Percentiles rank a stretch among this genome's conserved stretches.
Evolutionary conservation across 2,329 filamentous ascomycete species (phyloP).

Genomic region (Massarina eburnea): DNA sequence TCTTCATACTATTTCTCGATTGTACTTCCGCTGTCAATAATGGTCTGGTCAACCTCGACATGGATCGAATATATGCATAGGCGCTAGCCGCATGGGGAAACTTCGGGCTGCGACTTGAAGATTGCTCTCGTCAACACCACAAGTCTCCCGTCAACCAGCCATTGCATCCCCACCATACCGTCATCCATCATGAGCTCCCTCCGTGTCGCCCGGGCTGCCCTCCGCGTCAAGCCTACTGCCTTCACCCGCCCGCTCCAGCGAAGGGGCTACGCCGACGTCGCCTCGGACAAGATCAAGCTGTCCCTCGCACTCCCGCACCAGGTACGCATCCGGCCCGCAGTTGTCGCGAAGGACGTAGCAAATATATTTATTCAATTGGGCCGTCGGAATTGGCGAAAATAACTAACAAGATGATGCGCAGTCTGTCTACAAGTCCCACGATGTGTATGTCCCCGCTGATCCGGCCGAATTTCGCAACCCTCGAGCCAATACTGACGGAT

Average conservation of each 20-base stretch:
- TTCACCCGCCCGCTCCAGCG: slow-evolving; percentile 77
- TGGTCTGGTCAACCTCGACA: too few relatives aligned
- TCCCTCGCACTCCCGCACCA: slow-evolving; percentile 96
- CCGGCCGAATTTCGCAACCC: slow-evolving; percentile 25
- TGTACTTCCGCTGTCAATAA: too few relatives aligned
- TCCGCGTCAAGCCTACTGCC: slow-evolving; percentile 75
- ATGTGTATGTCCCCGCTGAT: slow-evolving; percentile 61
- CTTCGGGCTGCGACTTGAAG: neutral
- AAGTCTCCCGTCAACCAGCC: slow-evolving; percentile 34
- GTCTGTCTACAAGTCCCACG: slow-evolving; percentile 70
- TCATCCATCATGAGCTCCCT: slow-evolving; percentile 79
- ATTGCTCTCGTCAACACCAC: slow-evolving; percentile 14
- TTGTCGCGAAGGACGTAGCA: neutral
- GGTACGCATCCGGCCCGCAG: slow-evolving; percentile 63
- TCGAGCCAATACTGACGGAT: slow-evolving; percentile 33
- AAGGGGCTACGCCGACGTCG: slow-evolving; percentile 75
- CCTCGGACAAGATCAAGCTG: slow-evolving; percentile 78
- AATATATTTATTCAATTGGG: slow-evolving; percentile 2
- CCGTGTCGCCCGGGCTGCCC: slow-evolving; percentile 86
- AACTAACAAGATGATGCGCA: slow-evolving; percentile 42
- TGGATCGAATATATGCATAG: too few relatives aligned
- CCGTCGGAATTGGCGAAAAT: neutral
- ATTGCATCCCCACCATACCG: slow-evolving; percentile 42
- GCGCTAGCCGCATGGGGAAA: neutral
- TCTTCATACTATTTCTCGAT: too few relatives aligned